phyloP scores from a whole-genome alignment of 148 eudicot species.

The Rhododendron griersonianum region DNA sequence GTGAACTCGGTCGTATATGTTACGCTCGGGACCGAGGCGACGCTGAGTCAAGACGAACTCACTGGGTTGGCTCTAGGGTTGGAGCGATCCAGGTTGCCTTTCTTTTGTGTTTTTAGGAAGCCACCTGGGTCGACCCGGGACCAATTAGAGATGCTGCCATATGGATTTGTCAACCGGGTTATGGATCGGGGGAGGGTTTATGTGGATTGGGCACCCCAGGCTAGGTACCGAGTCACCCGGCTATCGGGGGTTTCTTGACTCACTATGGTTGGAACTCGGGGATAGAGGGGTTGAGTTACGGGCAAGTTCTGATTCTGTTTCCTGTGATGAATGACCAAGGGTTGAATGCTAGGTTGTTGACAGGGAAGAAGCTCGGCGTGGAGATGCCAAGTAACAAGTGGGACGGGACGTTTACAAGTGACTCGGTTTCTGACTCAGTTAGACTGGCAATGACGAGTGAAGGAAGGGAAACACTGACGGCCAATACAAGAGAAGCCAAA shows the following conservation, averaged over 20 bases:
- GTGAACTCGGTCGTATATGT: constrained; percentile 46
- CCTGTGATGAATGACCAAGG: constrained; percentile 77
- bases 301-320: constrained; percentile 48
- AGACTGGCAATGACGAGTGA: constrained; percentile 40
- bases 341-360: constrained; percentile 45
- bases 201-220: constrained; percentile 62
- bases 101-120: constrained; percentile 47
- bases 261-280: constrained; percentile 75
- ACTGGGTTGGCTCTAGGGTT: constrained; percentile 53
- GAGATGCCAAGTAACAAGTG: constrained; percentile 46
- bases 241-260: constrained; percentile 55
- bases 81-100: constrained; percentile 47
- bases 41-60: constrained; percentile 34
- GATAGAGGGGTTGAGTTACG: constrained; percentile 13
- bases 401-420: constrained; percentile 45
- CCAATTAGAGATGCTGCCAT: constrained; percentile 35
- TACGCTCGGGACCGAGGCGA: constrained; percentile 68
- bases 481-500: constrained; percentile 33
- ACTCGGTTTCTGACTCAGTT: constrained; percentile 41
- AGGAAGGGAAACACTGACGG: constrained; percentile 47
- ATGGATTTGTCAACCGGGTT: constrained; percentile 37
- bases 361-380: constrained; percentile 43
- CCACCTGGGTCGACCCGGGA: constrained; percentile 22
- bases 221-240: constrained; percentile 47
- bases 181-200: constrained; percentile 33